Evolutionary conservation across 1,139 yeast species (phyloP).

Genomic region (Protomyces inouyei): DNA sequence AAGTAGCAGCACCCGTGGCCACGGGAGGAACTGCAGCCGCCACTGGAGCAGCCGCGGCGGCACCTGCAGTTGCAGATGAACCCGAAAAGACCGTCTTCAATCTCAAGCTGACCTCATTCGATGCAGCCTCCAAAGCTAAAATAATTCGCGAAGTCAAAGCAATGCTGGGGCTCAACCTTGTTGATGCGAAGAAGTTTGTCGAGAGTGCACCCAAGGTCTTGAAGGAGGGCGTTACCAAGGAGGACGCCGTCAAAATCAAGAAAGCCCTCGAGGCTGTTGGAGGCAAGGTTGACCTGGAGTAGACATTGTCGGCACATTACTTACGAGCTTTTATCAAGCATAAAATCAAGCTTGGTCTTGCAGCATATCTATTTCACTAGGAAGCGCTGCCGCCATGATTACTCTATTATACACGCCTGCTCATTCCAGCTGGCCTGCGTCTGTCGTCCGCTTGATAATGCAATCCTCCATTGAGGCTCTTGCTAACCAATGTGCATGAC

Average conservation of each 20-base stretch:
- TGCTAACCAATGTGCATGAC: no score
- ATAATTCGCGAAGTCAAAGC: slow-evolving; percentile 94
- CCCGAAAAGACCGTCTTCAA: slow-evolving; percentile 90
- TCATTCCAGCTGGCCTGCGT: no score
- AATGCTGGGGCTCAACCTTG: slow-evolving; percentile 83
- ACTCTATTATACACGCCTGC: no score
- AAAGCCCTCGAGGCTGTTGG: slow-evolving; percentile 89
- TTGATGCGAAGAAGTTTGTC: slow-evolving; percentile 95
- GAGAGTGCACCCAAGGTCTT: slow-evolving; percentile 94
- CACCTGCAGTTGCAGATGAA: slow-evolving; percentile 70
- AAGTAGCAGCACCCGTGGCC: slow-evolving; percentile 78
- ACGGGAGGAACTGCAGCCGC: slow-evolving; percentile 62
- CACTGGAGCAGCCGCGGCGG: slow-evolving; percentile 65
- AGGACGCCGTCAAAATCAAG: slow-evolving; percentile 89
- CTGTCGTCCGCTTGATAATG: no score
- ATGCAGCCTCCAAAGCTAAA: slow-evolving; percentile 93
- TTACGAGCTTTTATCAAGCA: no score
- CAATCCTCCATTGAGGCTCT: no score
- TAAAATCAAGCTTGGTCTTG: no score
- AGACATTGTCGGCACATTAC: slow-evolving; percentile 36
- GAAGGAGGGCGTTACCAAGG: slow-evolving; percentile 81
- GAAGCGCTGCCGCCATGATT: no score
- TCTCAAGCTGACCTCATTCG: slow-evolving; percentile 87
- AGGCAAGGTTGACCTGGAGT: slow-evolving; percentile 86
- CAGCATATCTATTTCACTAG: no score